phyloP scores from a whole-genome alignment of 257 asterid genomes.

The Jacaranda copaia region DNA sequence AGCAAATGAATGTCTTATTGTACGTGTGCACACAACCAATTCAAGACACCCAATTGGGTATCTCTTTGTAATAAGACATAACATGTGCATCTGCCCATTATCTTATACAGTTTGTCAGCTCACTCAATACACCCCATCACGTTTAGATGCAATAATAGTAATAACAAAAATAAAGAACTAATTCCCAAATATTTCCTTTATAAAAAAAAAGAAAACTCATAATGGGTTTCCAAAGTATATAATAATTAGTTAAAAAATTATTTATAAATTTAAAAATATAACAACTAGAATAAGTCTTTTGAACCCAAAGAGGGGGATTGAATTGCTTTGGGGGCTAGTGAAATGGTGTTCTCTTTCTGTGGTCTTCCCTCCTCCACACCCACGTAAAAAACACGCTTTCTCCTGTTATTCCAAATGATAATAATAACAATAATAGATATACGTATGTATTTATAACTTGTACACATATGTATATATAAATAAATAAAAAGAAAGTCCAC shows the following conservation, averaged over 20 bases:
- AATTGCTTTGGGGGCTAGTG: conserved; percentile 13
- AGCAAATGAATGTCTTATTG: conserved; percentile 43
- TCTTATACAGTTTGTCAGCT: conserved; percentile 55
- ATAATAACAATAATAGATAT: background rate
- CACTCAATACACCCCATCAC: conserved; percentile 43
- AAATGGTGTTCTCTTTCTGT: background rate
- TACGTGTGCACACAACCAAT: conserved; percentile 36
- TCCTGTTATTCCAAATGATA: conserved; percentile 26
- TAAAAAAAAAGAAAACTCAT: background rate
- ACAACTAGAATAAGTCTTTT: conserved; percentile 33
- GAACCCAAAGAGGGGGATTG: conserved; percentile 23
- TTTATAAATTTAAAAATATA: conserved; percentile 30
- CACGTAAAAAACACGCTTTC: conserved; percentile 55
- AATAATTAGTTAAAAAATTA: background rate
- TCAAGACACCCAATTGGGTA: conserved; percentile 30
- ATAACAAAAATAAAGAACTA: conserved; percentile 14
- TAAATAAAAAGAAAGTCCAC: conserved; percentile 65
- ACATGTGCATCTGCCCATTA: conserved; percentile 56
- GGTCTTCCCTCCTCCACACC: conserved; percentile 31
- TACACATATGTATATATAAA: background rate
- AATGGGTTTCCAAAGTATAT: conserved; percentile 4
- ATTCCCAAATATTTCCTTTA: conserved; percentile 11
- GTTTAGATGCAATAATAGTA: conserved; percentile 30
- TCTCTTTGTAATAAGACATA: conserved; percentile 41
- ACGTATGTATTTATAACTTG: background rate